Evolutionary conservation across 208 protist species (phyloP), one percentile per base, ranked within the genome.

Genomic region (Acanthamoeba royreba): DNA sequence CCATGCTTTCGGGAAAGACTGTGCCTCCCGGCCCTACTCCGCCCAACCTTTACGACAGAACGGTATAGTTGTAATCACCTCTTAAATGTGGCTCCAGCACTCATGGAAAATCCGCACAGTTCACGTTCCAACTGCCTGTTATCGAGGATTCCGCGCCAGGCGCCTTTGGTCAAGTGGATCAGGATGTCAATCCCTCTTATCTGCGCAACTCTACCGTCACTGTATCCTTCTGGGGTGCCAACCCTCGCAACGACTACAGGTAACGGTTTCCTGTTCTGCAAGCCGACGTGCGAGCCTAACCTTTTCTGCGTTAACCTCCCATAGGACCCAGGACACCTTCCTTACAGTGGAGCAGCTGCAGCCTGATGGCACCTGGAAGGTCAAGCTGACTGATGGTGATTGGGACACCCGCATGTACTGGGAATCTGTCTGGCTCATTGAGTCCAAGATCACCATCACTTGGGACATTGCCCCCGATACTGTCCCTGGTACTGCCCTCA

Each of bases 371-470:
- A 38, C 52, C 61, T 96, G 94, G 94, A 22, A 53, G 15, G 91
- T 92, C 5, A 42, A 96, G 25, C 45, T 77, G 5, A 63, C 58
- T 42, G 95, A 96, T 79, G 94, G 87, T 49, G 55, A 94, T 52
- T 96, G 94, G 94, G 95, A 96, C 4, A 96, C 95, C 9, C 88
- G 74, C 31, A 77, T 95, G 72, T 38, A 66, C 31, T 96, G 95
- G 95, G 87, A 92, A 31, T 61, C 63, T 55, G 8, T 63, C 42
- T 46, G 49, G 15, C n/a, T 95, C 3, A 43, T 83, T n/a, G 42
- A 93, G 33, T 94, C 87, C 33, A 45, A 92, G n/a, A 86, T 95
- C 53, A 96, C 94, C 11, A 66, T 95, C 22, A 69, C 93, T 46
- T 96, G 94, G 94, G 63, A 35, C 22, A 95, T 96, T 28, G n/a